These are phyloP conservation scores for Peronospora destructor DNA, from an alignment of 352 stramenopile genomes.

Conservation along the genomic window DNA sequence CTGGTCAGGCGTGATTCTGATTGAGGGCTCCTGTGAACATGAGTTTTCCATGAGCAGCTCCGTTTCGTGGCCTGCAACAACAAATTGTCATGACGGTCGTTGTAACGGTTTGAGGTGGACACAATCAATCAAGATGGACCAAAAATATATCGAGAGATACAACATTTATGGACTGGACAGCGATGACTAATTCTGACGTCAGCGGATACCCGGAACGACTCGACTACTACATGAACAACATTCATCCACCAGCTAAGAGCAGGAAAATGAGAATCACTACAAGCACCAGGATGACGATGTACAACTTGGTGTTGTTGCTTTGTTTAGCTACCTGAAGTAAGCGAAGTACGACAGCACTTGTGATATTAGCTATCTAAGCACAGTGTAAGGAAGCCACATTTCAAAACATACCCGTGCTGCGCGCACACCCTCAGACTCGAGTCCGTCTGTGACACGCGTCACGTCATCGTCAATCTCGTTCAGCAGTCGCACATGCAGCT, in stretches of 20 bases:
- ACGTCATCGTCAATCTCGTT: conserved; percentile 87
- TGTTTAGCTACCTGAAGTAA: conserved; percentile 83
- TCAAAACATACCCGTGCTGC: conserved; percentile 45
- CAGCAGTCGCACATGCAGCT: conserved; percentile 83
- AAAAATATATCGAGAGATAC: too few relatives aligned
- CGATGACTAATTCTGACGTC: not conserved
- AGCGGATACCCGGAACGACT: conserved; percentile 11
- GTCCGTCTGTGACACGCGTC: conserved; percentile 71
- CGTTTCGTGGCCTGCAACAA: conserved; percentile 11
- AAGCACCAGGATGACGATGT: conserved; percentile 86
- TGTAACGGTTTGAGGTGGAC: too few relatives aligned
- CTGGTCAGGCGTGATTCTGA: conserved; percentile 10
- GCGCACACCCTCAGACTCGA: conserved; percentile 73
- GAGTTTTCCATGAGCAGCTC: conserved; percentile 20
- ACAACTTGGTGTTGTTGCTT: conserved; percentile 92
- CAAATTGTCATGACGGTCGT: conserved; percentile 20
- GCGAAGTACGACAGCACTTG: not conserved
- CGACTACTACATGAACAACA: conserved; percentile 4
- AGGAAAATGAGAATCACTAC: conserved; percentile 85
- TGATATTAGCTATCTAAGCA: not conserved
- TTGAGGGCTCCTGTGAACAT: conserved; percentile 1
- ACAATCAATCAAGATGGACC: not conserved
- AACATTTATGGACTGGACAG: not conserved
- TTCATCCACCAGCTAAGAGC: conserved; percentile 61
- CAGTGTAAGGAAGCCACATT: not conserved